Evolutionary conservation across 768 basidiomycete species (phyloP).

Genomic region (Phanerodontia chrysosporium): DNA sequence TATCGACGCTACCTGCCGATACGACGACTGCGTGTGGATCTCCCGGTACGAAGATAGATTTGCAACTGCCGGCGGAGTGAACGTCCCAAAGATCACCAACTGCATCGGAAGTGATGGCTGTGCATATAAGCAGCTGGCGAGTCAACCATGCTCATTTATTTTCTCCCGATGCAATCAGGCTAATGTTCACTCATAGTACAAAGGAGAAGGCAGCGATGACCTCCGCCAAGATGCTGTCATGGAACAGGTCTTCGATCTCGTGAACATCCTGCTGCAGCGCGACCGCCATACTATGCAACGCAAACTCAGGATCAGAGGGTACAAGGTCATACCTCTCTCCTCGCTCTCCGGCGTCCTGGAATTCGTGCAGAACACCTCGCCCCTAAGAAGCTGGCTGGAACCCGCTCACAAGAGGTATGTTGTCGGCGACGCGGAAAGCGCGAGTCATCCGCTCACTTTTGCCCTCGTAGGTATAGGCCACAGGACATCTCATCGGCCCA

Average conservation of each 20-base stretch:
- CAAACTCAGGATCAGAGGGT: slow-evolving; percentile 70
- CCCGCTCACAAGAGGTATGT: slow-evolving; percentile 61
- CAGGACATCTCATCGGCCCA: slow-evolving; percentile 41
- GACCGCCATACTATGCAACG: slow-evolving; percentile 79
- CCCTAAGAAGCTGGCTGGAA: slow-evolving; percentile 59
- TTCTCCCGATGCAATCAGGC: background rate
- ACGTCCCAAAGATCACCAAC: slow-evolving; percentile 73
- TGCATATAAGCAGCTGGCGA: slow-evolving; percentile 75
- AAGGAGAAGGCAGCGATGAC: slow-evolving; percentile 88
- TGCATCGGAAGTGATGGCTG: slow-evolving; percentile 68
- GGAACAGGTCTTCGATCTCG: slow-evolving; percentile 94
- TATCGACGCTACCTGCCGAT: slow-evolving; percentile 65
- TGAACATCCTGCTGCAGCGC: slow-evolving; percentile 68
- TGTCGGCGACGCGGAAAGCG: background rate
- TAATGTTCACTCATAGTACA: slow-evolving; percentile 56
- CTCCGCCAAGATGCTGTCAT: slow-evolving; percentile 97
- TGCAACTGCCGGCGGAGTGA: slow-evolving; percentile 69
- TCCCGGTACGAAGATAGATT: slow-evolving; percentile 55
- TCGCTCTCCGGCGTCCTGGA: slow-evolving; percentile 81
- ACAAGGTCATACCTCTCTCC: slow-evolving; percentile 86
- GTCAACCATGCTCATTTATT: slow-evolving; percentile 26
- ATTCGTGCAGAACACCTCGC: slow-evolving; percentile 77
- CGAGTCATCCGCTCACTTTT: too few relatives aligned
- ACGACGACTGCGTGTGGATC: slow-evolving; percentile 70
- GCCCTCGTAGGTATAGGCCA: slow-evolving; percentile 56